A percentile compares a stretch with the other conserved stretches of the same genome.
Conservation (phyloP, 768 basidiomycete species). For the Hericium erinaceus region DNA sequence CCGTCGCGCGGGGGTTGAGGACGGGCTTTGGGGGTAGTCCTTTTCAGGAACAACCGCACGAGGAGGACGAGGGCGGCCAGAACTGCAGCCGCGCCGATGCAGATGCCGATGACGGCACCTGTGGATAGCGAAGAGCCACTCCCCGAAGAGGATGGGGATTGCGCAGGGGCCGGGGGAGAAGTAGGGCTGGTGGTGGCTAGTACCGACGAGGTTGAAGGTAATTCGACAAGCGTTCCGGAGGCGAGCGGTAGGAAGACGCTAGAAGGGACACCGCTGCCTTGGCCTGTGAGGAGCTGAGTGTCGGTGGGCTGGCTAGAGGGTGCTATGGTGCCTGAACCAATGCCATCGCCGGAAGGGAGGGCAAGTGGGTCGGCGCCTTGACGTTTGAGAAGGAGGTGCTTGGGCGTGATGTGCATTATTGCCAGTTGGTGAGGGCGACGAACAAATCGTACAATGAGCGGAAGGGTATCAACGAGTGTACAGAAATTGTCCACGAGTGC, state of each 20-base stretch:
- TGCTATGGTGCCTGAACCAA: neutral
- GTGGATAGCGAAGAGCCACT: constrained; percentile 5
- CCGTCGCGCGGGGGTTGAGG: neutral
- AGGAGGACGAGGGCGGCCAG: constrained; percentile 4
- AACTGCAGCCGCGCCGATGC: constrained; percentile 2
- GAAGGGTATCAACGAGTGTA: constrained; percentile 2
- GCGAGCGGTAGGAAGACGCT: neutral
- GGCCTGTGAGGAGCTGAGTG: constrained; percentile 3
- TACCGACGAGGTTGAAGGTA: neutral
- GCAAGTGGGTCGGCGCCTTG: neutral
- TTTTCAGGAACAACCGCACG: constrained; percentile 3
- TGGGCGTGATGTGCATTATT: constrained; percentile 3
- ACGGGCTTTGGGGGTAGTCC: neutral
- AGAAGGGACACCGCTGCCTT: neutral
- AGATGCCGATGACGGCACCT: constrained; percentile 9
- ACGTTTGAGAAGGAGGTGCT: constrained; percentile 2
- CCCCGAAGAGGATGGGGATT: neutral
- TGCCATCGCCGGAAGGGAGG: constrained; percentile 1
- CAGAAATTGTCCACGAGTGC: neutral
- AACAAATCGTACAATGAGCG: constrained; percentile 5
- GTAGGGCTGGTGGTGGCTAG: neutral
- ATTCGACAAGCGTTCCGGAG: neutral
- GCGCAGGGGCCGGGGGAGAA: neutral
- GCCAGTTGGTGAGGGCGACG: neutral
- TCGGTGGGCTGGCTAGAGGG: neutral